These are phyloP conservation scores for Fomitopsis pinicola DNA, from an alignment of 1,284 basidiomycete genomes.

Conservation along the genomic window DNA sequence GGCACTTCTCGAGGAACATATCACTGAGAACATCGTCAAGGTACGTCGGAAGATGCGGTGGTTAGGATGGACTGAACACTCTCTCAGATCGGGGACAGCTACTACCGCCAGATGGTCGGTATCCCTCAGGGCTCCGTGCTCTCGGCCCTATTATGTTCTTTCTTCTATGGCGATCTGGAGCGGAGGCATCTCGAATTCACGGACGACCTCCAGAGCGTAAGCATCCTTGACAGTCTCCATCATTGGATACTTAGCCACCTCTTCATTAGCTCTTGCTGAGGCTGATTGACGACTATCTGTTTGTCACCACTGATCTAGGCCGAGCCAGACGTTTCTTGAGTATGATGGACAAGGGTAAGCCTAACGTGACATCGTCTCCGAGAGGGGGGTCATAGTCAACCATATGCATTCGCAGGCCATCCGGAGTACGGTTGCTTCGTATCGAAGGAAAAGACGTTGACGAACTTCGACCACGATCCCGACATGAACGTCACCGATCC, in stretches of 20 bases:
- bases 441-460: conserved; percentile 82
- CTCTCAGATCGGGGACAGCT: conserved; percentile 65
- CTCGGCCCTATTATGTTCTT: conserved; percentile 86
- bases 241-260: not conserved
- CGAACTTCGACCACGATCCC: conserved; percentile 77
- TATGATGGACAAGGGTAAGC: conserved; percentile 72
- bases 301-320: conserved; percentile 67
- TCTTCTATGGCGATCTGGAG: conserved; percentile 94
- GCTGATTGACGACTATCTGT: conserved; percentile 92
- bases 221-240: conserved; percentile 18
- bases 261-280: conserved; percentile 69
- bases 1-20: conserved; percentile 81
- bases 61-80: not conserved
- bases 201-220: conserved; percentile 57
- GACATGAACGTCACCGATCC: conserved; percentile 50
- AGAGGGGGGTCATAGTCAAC: not conserved
- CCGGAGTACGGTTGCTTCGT: conserved; percentile 93
- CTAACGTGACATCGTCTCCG: not conserved
- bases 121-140: conserved; percentile 96
- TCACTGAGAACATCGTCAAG: conserved; percentile 90
- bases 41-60: conserved; percentile 31
- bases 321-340: conserved; percentile 73
- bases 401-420: conserved; percentile 49
- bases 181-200: conserved; percentile 55
- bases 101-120: conserved; percentile 85